A percentile compares a stretch with the other conserved stretches of the same genome.
phyloP scores from a whole-genome alignment of 2,329 filamentous ascomycete genomes.

The Reticulascus tulasneorum region DNA sequence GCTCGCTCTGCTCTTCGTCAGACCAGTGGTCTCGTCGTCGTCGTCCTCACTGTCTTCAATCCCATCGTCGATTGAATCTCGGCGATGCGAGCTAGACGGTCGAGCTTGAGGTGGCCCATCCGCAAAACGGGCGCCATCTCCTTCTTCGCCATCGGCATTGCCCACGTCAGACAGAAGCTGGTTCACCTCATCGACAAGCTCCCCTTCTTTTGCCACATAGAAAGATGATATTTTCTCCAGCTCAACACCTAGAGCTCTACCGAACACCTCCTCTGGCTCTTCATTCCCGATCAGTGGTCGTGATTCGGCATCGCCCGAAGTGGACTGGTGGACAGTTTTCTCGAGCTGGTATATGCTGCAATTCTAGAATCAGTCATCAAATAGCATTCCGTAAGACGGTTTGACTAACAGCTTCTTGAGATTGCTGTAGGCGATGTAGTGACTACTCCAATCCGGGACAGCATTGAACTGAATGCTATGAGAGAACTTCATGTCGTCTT shows the following conservation, averaged over 20 bases:
- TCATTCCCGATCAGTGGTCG: constrained; percentile 72
- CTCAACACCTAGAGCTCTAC: constrained; percentile 77
- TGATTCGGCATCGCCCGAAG: constrained; percentile 70
- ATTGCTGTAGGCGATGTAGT: constrained; percentile 98
- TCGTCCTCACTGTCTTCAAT: constrained; percentile 62
- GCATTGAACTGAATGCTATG: constrained; percentile 99
- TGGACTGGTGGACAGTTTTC: constrained; percentile 68
- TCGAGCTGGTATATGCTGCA: constrained; percentile 89
- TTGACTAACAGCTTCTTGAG: constrained; percentile 87
- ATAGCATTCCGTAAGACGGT: not conserved
- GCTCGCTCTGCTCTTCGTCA: constrained; percentile 43
- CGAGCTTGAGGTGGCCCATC: constrained; percentile 8
- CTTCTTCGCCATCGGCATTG: constrained; percentile 41
- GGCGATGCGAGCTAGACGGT: constrained; percentile 35
- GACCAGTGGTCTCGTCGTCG: constrained; percentile 54
- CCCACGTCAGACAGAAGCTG: constrained; percentile 72
- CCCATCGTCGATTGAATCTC: constrained; percentile 51
- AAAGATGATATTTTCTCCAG: constrained; percentile 93
- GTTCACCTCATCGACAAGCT: constrained; percentile 78
- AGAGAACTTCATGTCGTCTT: constrained; percentile 98
- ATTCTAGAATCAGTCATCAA: constrained; percentile 2
- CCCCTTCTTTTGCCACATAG: constrained; percentile 82
- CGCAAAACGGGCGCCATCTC: not conserved
- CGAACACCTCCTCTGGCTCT: constrained; percentile 79
- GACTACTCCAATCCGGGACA: constrained; percentile 97